These are phyloP conservation scores for Acanthochlamys bracteata DNA, from an alignment of 106 monocot genomes.

Conservation along the genomic window DNA sequence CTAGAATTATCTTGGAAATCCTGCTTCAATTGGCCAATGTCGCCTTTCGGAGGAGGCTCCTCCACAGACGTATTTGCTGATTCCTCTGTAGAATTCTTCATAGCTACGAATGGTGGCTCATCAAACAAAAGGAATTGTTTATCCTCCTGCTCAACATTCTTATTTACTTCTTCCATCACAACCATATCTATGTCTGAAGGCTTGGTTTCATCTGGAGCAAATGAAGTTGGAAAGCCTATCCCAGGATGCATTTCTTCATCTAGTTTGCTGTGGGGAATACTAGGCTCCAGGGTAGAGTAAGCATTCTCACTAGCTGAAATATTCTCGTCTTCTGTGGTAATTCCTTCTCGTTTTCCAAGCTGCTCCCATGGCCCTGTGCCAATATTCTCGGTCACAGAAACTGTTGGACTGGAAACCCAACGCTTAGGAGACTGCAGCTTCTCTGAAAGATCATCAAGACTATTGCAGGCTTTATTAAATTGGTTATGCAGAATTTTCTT, in stretches of 20 bases:
- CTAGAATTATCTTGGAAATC: no score
- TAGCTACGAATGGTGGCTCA: no score
- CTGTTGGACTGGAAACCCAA: background rate
- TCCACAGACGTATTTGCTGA: no score
- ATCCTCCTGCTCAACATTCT: no score
- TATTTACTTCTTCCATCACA: no score
- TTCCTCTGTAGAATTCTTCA: no score
- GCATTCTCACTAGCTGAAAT: background rate
- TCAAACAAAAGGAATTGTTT: no score
- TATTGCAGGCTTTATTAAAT: conserved; percentile 10
- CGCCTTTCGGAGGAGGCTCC: no score
- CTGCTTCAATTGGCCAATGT: no score
- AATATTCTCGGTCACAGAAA: background rate
- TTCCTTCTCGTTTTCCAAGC: background rate
- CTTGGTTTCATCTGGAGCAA: no score
- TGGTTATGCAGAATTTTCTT: conserved; percentile 7
- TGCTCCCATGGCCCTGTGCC: background rate
- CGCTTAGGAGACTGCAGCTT: conserved; percentile 2
- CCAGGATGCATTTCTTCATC: background rate
- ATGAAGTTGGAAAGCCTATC: background rate
- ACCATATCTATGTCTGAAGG: no score
- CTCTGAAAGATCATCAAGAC: conserved; percentile 8
- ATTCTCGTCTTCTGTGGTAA: background rate
- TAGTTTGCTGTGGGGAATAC: background rate
- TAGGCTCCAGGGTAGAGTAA: background rate